Evolutionary conservation across 1,139 yeast genomes (phyloP).

Genomic region (Geotrichum aggregatum): DNA sequence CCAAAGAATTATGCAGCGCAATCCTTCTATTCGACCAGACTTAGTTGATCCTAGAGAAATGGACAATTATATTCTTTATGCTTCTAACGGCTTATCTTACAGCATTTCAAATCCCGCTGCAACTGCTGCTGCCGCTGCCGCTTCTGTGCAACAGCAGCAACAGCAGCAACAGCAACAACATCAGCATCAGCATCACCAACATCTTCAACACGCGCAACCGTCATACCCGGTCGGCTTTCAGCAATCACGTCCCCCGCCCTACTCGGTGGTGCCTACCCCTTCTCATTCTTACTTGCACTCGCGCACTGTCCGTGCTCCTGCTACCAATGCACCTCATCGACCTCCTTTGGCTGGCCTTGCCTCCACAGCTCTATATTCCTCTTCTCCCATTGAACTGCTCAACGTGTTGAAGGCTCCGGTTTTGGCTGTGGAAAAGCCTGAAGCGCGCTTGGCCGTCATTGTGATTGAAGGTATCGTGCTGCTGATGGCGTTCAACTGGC

Average conservation of each 20-base stretch:
- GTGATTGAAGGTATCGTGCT: background rate
- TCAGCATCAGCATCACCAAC: background rate
- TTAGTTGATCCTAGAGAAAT: background rate
- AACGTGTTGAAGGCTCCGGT: conserved; percentile 5
- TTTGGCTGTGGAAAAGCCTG: conserved; percentile 4
- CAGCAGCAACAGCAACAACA: background rate
- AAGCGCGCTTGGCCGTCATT: background rate
- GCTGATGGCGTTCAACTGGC: conserved; percentile 7
- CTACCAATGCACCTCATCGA: too few relatives aligned
- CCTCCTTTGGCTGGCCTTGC: too few relatives aligned
- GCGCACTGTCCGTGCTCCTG: too few relatives aligned
- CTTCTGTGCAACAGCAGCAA: background rate
- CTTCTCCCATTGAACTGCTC: conserved; percentile 4
- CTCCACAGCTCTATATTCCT: too few relatives aligned
- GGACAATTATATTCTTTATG: background rate
- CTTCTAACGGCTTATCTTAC: background rate
- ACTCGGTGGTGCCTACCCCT: background rate
- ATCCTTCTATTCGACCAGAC: background rate
- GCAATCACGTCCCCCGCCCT: conserved; percentile 1
- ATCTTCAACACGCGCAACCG: background rate
- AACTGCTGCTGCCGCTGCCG: background rate
- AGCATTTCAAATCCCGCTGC: background rate
- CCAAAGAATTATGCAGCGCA: background rate
- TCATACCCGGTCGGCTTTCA: too few relatives aligned
- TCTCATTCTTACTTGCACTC: background rate